Evolutionary conservation across 75 land plant species (phyloP).

Genomic region (Pinus taeda): DNA sequence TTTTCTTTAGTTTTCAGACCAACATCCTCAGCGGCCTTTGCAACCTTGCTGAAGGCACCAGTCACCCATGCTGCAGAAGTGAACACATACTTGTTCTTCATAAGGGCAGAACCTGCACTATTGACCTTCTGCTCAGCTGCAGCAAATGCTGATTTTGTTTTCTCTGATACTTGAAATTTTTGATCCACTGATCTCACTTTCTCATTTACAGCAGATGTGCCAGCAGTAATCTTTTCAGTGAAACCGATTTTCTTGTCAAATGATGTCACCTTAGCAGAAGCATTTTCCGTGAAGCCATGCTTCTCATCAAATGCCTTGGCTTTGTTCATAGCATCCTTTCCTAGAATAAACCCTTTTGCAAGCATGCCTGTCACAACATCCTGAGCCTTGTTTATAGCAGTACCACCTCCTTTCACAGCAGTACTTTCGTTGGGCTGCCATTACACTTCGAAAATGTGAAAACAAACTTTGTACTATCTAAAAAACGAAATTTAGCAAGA

Average conservation of each 20-base stretch:
- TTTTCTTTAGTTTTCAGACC: slow-evolving; percentile 62
- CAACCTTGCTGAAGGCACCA: slow-evolving; percentile 57
- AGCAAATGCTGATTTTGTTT: slow-evolving; percentile 63
- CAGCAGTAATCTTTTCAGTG: slow-evolving; percentile 55
- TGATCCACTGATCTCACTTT: slow-evolving; percentile 68
- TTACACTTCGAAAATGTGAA: slow-evolving; percentile 5
- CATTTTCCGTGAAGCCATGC: slow-evolving; percentile 61
- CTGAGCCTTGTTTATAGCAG: slow-evolving; percentile 64
- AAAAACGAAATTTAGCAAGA: not conserved
- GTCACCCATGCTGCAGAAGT: slow-evolving; percentile 65
- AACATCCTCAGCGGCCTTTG: slow-evolving; percentile 69
- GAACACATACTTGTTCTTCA: slow-evolving; percentile 61
- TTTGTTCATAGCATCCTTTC: slow-evolving; percentile 68
- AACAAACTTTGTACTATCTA: not conserved
- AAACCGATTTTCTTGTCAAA: slow-evolving; percentile 72
- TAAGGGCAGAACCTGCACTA: slow-evolving; percentile 68
- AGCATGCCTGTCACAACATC: slow-evolving; percentile 80
- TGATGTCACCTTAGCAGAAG: slow-evolving; percentile 53
- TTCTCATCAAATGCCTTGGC: slow-evolving; percentile 82
- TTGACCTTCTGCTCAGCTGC: slow-evolving; percentile 73
- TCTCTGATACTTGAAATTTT: slow-evolving; percentile 80
- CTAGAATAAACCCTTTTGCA: slow-evolving; percentile 69
- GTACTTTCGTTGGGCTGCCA: slow-evolving; percentile 21
- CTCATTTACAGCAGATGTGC: slow-evolving; percentile 56
- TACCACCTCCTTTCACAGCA: slow-evolving; percentile 16